These are phyloP conservation scores for Kluyveromyces starmeri DNA, from an alignment of 805 yeast genomes.

Conservation along the genomic window DNA sequence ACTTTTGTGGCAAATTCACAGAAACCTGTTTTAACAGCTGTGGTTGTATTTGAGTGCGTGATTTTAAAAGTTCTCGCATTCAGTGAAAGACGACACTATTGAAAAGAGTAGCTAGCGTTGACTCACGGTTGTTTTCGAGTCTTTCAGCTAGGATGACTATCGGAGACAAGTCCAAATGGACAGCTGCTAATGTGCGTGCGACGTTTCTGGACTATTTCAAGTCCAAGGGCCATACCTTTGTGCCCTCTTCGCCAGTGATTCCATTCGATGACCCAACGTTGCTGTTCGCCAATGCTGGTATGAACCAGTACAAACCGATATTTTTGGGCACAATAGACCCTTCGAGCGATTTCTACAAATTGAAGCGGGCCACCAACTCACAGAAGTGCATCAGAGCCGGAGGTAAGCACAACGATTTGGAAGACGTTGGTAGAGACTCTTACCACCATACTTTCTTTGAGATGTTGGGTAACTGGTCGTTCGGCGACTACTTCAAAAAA, in stretches of 20 bases:
- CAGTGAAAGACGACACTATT: neutral
- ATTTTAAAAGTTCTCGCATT: too few species aligned
- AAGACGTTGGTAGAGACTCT: conserved; percentile 96
- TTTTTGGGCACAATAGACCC: conserved; percentile 98
- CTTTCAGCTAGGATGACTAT: conserved; percentile 18
- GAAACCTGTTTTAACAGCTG: neutral
- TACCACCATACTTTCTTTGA: conserved; percentile 98
- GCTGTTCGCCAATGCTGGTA: conserved; percentile 96
- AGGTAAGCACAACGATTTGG: conserved; percentile 96
- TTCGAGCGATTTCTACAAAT: conserved; percentile 68
- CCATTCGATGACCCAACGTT: conserved; percentile 98
- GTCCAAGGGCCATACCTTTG: conserved; percentile 61
- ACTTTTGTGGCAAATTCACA: too few species aligned
- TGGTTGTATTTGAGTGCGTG: too few species aligned
- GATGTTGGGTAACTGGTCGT: conserved; percentile 99
- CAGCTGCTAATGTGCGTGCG: conserved; percentile 53
- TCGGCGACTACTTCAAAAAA: conserved; percentile 95
- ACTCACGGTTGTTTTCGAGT: conserved; percentile 5
- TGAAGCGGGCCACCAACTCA: conserved; percentile 88
- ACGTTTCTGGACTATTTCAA: conserved; percentile 81
- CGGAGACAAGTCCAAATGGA: conserved; percentile 37
- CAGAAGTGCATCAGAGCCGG: conserved; percentile 99
- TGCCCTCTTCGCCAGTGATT: conserved; percentile 88
- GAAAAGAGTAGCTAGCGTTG: neutral
- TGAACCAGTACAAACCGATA: conserved; percentile 98